phyloP scores from a whole-genome alignment of 805 yeast species.

The Ogataea saltuana region DNA sequence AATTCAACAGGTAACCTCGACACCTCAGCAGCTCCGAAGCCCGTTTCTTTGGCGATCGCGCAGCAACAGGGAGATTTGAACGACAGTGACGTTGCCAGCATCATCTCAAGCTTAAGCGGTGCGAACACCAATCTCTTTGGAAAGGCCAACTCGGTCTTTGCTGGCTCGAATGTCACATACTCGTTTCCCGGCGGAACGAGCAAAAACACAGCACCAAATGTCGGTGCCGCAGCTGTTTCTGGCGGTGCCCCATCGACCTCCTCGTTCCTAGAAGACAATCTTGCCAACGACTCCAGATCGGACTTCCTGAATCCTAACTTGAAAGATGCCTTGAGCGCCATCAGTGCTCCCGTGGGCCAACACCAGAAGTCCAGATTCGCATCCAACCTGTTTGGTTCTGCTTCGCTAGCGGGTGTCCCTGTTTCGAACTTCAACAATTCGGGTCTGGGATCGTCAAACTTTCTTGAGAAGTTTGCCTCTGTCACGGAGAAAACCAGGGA shows the following conservation, averaged over 20 bases:
- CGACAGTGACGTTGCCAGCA: slow-evolving; percentile 35
- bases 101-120: slow-evolving; percentile 35
- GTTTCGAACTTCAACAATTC: slow-evolving; percentile 30
- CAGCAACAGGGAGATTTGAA: slow-evolving; percentile 12
- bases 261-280: slow-evolving; percentile 27
- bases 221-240: slow-evolving; percentile 5
- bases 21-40: slow-evolving; percentile 23
- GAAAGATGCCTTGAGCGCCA: slow-evolving; percentile 35
- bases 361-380: slow-evolving; percentile 35
- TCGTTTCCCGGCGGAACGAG: slow-evolving; percentile 10
- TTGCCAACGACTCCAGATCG: slow-evolving; percentile 35
- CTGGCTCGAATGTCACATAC: slow-evolving; percentile 18
- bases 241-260: slow-evolving; percentile 10
- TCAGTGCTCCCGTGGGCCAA: slow-evolving; percentile 35
- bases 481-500: slow-evolving; percentile 73
- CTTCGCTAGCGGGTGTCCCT: slow-evolving; percentile 54
- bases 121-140: slow-evolving; percentile 27
- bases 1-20: slow-evolving; percentile 23
- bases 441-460: slow-evolving; percentile 40
- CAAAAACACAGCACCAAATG: slow-evolving; percentile 11
- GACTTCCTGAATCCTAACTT: slow-evolving; percentile 27
- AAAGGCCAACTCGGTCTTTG: slow-evolving; percentile 30
- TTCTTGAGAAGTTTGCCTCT: slow-evolving; percentile 61
- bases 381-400: slow-evolving; percentile 52
- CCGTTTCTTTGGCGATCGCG: slow-evolving; percentile 20